Evolutionary conservation across 371 early-diverging fungal genomes (phyloP), one percentile per base, ranked within the genome.

Genomic region (Mucor racemosus): DNA sequence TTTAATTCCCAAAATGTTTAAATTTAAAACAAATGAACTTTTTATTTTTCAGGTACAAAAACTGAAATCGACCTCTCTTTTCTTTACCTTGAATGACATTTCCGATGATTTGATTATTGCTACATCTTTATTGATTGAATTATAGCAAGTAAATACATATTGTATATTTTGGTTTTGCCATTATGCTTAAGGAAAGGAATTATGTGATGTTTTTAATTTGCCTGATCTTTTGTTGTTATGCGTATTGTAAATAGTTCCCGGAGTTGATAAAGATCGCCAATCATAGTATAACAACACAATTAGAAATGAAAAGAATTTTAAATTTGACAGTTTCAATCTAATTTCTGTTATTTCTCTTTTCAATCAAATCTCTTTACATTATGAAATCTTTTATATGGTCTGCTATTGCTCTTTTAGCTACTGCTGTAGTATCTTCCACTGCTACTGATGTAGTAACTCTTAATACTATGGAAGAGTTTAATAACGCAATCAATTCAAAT

Each of bases 401-500:
- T 35, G 56, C 64, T 11, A 42, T 56, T 13, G 17, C 56, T 7
- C 7, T 35, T 35, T 31, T 64, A 41, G 26, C 55, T 11, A 35
- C 56, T 31, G 35, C 42, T 5, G 57, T 64, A 17, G 15, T 19
- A 11, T 39, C 59, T 33, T 15, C 8, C 8, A 36, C 35, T 13
- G 53, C 63, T 40, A 15, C 14, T 7, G n/a, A 40, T 31, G 65
- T 65, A 3, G 17, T 59, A n/a, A 31, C 17, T 8, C 46, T 67
- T 5, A 50, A 26, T 31, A 67, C 58, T 19, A 39, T 35, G 55
- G 75, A 73, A 66, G 90, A 76, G 72, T 97, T 94, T 77, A 67
- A 81, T 38, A 65, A 69, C 7, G 78, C 82, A 65, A 82, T 94
- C 59, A 63, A 85, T 19, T 71, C 78, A 7, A 82, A 92, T 76